Percentiles rank a stretch among this genome's conserved stretches.
Conservation (phyloP, 495 filamentous ascomycete species). For the Penicillium alfredii region DNA sequence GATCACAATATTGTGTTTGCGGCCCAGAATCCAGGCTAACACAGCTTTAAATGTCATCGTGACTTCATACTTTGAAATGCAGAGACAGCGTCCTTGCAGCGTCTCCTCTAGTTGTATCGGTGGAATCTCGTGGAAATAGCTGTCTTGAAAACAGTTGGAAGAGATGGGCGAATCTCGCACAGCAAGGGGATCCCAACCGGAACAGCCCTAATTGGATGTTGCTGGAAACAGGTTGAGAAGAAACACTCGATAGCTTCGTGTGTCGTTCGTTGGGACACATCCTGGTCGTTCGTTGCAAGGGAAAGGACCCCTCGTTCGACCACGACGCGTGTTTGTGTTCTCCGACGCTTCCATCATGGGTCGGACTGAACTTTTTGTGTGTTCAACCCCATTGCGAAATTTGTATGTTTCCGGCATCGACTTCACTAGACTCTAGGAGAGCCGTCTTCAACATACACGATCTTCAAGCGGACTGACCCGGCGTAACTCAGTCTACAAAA, state of each 20-base stretch:
- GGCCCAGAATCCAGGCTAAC: constrained; percentile 6
- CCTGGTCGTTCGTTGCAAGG: constrained; percentile 3
- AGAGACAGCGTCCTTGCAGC: neutral
- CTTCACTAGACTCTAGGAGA: too few relatives aligned
- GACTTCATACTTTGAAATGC: neutral
- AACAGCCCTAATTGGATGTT: constrained; percentile 13
- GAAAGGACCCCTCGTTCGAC: constrained; percentile 2
- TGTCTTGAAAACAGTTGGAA: constrained; percentile 1
- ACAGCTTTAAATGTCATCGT: constrained; percentile 7
- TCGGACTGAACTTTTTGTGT: neutral
- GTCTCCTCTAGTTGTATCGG: too few relatives aligned
- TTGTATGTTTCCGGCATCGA: too few relatives aligned
- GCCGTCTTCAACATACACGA: constrained; percentile 7
- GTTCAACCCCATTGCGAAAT: too few relatives aligned
- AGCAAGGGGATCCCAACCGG: constrained; percentile 11
- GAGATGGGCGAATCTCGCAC: constrained; percentile 2
- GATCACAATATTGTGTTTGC: constrained; percentile 7
- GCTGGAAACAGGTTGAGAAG: constrained; percentile 6
- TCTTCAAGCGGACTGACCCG: too few relatives aligned
- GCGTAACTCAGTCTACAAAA: too few relatives aligned
- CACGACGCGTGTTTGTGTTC: constrained; percentile 11
- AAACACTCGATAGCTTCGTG: neutral
- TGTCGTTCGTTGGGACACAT: constrained; percentile 2
- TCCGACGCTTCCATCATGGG: constrained; percentile 9
- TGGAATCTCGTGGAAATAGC: too few relatives aligned